These are phyloP conservation scores for Fusarium cyanostomum DNA, from an alignment of 2,329 filamentous ascomycete genomes.

Conservation along the genomic window DNA sequence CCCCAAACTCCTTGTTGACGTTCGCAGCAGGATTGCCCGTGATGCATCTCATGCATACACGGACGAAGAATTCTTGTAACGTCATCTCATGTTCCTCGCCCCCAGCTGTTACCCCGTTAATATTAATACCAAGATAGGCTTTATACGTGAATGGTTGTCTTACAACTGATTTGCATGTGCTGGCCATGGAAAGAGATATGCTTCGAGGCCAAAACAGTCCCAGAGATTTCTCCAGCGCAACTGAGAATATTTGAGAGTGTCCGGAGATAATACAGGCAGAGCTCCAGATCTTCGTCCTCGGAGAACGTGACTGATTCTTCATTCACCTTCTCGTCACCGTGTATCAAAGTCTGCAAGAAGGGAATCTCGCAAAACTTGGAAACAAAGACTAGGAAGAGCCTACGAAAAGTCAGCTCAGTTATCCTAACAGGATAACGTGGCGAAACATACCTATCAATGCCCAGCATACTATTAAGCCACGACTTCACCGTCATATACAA, in stretches of 20 bases:
- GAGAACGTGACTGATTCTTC: slow-evolving; percentile 46
- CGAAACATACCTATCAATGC: slow-evolving; percentile 67
- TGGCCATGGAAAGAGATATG: slow-evolving; percentile 45
- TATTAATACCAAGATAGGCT: slow-evolving; percentile 28
- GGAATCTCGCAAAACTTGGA: slow-evolving; percentile 65
- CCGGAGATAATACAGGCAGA: slow-evolving; percentile 81
- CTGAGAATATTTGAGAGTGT: slow-evolving; percentile 78
- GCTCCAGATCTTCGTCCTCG: slow-evolving; percentile 74
- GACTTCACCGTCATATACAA: slow-evolving; percentile 79
- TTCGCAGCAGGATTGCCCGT: slow-evolving; percentile 36
- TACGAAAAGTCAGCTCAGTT: slow-evolving; percentile 42
- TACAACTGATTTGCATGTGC: slow-evolving; percentile 58
- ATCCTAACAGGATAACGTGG: not conserved
- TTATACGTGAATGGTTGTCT: slow-evolving; percentile 38
- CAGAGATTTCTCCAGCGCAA: slow-evolving; percentile 72
- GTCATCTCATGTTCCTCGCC: slow-evolving; percentile 64
- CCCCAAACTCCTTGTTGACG: slow-evolving; percentile 40
- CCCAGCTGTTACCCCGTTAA: slow-evolving; percentile 53
- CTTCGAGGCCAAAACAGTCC: slow-evolving; percentile 75
- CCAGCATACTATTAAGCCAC: slow-evolving; percentile 78
- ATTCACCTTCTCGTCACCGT: slow-evolving; percentile 28
- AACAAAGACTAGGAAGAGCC: slow-evolving; percentile 69
- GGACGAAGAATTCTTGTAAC: slow-evolving; percentile 74
- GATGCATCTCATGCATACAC: slow-evolving; percentile 72
- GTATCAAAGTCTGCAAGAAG: slow-evolving; percentile 54